Evolutionary conservation across 179 eudicot species (phyloP).

Genomic region (Kewa caespitosa): DNA sequence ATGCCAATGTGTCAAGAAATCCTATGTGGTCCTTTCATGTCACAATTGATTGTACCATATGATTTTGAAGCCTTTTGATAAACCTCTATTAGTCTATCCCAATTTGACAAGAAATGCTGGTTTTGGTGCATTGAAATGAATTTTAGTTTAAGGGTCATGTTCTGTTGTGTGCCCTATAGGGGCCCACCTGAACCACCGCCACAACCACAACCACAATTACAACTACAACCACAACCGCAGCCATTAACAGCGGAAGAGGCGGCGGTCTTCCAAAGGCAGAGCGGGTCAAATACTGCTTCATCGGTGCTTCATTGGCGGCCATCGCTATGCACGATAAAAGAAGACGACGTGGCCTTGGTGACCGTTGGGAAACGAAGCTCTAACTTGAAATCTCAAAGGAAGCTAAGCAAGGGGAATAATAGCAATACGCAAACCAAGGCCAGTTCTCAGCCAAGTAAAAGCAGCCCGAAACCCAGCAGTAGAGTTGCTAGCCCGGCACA

Average conservation of each 20-base stretch:
- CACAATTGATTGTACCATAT: not conserved
- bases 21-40: not conserved
- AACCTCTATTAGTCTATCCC: no score
- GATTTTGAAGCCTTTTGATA: no score
- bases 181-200: not conserved
- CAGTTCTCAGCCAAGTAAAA: not conserved
- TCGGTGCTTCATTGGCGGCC: not conserved
- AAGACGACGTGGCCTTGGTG: not conserved
- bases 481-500: not conserved
- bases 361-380: not conserved
- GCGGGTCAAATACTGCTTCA: not conserved
- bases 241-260: not conserved
- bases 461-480: not conserved
- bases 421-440: not conserved
- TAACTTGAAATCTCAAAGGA: not conserved
- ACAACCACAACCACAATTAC: not conserved
- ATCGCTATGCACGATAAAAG: not conserved
- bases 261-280: not conserved
- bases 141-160: not conserved
- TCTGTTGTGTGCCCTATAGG: not conserved
- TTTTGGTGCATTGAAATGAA: no score
- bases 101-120: no score
- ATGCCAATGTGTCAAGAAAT: not conserved
- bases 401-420: not conserved
- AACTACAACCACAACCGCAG: no score